A percentile compares a stretch with the other conserved stretches of the same genome.
Evolutionary conservation across 2,329 filamentous ascomycete species (phyloP).

Genomic region (Penicillium sp.): DNA sequence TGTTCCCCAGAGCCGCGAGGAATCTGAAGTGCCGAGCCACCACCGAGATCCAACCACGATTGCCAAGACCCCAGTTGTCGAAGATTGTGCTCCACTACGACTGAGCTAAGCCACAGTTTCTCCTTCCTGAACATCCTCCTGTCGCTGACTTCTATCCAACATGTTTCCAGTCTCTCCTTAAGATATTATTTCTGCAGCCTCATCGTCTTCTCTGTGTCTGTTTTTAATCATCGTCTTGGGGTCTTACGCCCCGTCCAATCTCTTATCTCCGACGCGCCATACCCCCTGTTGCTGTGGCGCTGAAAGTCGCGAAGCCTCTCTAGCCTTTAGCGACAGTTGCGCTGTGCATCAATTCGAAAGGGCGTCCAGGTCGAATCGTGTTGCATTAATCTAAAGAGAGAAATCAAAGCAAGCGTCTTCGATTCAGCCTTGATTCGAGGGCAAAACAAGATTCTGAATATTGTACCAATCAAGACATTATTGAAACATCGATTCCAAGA

Average conservation of each 20-base stretch:
- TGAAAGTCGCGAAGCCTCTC: constrained; percentile 9
- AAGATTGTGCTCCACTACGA: constrained; percentile 22
- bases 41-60: not conserved
- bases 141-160: constrained; percentile 8
- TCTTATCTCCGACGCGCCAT: constrained; percentile 23
- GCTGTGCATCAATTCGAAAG: constrained; percentile 12
- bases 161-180: constrained; percentile 26
- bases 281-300: constrained; percentile 26
- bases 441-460: not conserved
- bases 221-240: constrained; percentile 14
- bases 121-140: constrained; percentile 13
- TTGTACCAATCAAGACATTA: constrained; percentile 9
- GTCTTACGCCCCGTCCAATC: constrained; percentile 19
- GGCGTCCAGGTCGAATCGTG: constrained; percentile 8
- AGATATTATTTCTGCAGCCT: constrained; percentile 10
- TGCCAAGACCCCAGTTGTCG: constrained; percentile 10
- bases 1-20: not conserved
- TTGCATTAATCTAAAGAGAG: not conserved
- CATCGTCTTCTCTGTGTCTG: constrained; percentile 12
- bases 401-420: not conserved
- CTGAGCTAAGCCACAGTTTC: constrained; percentile 25
- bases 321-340: constrained; percentile 14
- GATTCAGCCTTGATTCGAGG: not conserved
- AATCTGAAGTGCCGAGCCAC: not conserved
- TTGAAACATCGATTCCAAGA: constrained; percentile 21